Base-by-base conservation (phyloP, 1,139 yeast species). In the Yarrowia galli region DNA sequence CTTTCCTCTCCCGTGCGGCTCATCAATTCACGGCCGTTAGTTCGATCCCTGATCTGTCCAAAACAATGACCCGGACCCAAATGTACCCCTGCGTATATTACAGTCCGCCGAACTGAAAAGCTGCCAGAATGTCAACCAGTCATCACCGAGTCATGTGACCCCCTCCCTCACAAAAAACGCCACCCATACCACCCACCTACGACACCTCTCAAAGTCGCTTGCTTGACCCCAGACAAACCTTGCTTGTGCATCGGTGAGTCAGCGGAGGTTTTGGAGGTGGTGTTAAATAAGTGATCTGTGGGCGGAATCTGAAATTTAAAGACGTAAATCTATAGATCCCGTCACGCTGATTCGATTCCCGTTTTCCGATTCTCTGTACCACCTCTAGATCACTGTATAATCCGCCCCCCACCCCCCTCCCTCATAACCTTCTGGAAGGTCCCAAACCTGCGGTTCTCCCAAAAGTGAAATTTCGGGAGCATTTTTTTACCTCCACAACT, bases 161-260 rank as follows among this genome's bases (percentile, higher is more conserved):
- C n/a, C n/a, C n/a, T n/a, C n/a, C n/a, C n/a, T n/a, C n/a, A n/a
- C n/a, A n/a, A n/a, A n/a, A n/a, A n/a, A n/a, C n/a, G n/a, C n/a
- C n/a, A n/a, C n/a, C n/a, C n/a, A n/a, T n/a, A n/a, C n/a, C n/a
- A n/a, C n/a, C n/a, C n/a, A n/a, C n/a, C n/a, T n/a, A n/a, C n/a
- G n/a, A n/a, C n/a, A n/a, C n/a, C n/a, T n/a, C n/a, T n/a, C n/a
- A n/a, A n/a, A n/a, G n/a, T 38, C 45, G 8, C 22, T 18, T n/a
- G 46, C 23, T 42, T 12, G 2, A 42, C 46, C 46, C 46, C 46
- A 42, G 46, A 42, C 46, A 42, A 42, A 42, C 46, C 46, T 42
- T 42, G 46, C 15, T 40, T 42, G 46, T 20, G 46, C 16, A 15
- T 42, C 46, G 46, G 46, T 42, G 46, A 42, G 46, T 42, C 46